Evolutionary conservation across 352 stramenopile genomes (phyloP), one percentile per base, ranked within the genome.

Genomic region (Blastocystis sp.): DNA sequence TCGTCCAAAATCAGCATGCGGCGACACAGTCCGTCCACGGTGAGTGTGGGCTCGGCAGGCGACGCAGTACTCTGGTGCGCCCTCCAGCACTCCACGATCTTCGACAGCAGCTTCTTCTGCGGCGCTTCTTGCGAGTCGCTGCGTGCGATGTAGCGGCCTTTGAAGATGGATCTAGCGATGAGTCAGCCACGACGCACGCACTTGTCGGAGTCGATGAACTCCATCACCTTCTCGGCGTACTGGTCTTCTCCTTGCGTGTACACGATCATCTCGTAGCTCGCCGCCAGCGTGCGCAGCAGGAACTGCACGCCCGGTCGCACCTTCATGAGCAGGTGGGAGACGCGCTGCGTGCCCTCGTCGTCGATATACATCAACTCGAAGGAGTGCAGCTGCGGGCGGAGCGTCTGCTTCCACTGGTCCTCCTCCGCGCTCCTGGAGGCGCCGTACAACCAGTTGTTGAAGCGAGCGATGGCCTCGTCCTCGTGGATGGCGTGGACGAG

Each of bases 1-100:
- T 85, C 74, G 33, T 85, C 74, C 19, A 85, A 35, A 24, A 85
- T 85, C n/a, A 85, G 19, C 13, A 85, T 51, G 60, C 74, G 74
- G 6, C 45, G 50, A n/a, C 60, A 61, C 37, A 85, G 3, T 35
- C 51, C 50, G 13, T 66, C 37, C 37, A 67, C 31, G 9, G 74
- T 70, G 6, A 85, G 41, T 9, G 21, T 41, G 12, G 63, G 29
- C 19, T 74, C 63, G 63, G 21, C 31, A 0, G 45, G 26, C 13
- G 21, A 50, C 66, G 59, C 31, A 10, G 41, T 60, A n/a, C 51
- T 62, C 51, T 69, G 50, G 29, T 85, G 31, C n/a, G 24, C 31
- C 16, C 70, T 85, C 74, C 74, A 85, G 60, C 74, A 85, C 65
- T 67, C 74, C 45, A 85, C 24, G 33, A 85, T 85, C 74, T 85